Evolutionary conservation across 2,329 filamentous ascomycete genomes (phyloP), one percentile per base, ranked within the genome.

Genomic region (Fusarium xyrophilum): DNA sequence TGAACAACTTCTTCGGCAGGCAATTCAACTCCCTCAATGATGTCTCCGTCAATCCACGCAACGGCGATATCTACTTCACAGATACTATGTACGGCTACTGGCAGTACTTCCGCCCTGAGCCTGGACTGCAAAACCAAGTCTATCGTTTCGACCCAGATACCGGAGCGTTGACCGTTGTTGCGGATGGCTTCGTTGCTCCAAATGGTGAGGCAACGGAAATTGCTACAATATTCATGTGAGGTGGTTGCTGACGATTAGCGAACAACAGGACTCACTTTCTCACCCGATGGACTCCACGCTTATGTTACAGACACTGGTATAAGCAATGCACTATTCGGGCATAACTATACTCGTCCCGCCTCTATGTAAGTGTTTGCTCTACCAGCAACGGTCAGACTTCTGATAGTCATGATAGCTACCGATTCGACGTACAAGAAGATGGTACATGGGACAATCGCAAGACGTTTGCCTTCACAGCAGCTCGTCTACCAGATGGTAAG

Each of bases 61-160:
- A 84, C 59, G 81, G 82, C n/a, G 82, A 86, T 28, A 77, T 90
- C n/a, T 90, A 88, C 79, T 89, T 90, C 70, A 90, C 87, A 3
- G 88, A 90, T 60, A 84, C 85, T 0, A 80, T 83, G 11, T 90
- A 90, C 67, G 88, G 86, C 6, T 85, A 81, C 63, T 79, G 85
- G 42, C 87, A 89, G 71, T 80, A 85, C 27, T 89, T 89, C 69
- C 81, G 87, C 0, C 84, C 84, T 0, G 67, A 74, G 9, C 86
- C 86, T 0, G 82, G 82, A 1, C 73, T 89, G 14, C 84, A 80
- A 7, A 85, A 84, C 60, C 87, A 89, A 70, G 85, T 89, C 1
- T 90, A 89, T 73, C 82, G 86, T 4, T 83, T 84, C 46, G 82
- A 86, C 44, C 81, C 82, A 2, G 69, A 64, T 1, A 87, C 83